Evolutionary conservation across 345 rosid genomes (phyloP).

Genomic region (Erodium maritimum): DNA sequence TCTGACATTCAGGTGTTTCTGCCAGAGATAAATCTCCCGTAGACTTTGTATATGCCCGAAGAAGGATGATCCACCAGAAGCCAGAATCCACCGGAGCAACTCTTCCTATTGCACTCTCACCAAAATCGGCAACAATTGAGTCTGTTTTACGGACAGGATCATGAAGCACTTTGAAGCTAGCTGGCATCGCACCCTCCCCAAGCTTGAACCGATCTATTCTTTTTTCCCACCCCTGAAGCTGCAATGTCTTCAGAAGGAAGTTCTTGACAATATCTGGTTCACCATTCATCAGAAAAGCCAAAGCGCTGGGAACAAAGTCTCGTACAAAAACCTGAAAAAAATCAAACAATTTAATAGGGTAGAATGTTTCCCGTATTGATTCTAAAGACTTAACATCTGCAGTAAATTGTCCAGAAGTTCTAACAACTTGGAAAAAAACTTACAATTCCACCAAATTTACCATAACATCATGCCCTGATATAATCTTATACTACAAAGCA

Average conservation of each 20-base stretch:
- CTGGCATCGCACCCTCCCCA: constrained; percentile 37
- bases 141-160: constrained; percentile 31
- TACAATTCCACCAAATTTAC: no score
- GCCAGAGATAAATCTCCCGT: constrained; percentile 27
- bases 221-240: constrained; percentile 33
- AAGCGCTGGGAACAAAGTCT: constrained; percentile 33
- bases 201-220: constrained; percentile 28
- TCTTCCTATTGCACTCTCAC: constrained; percentile 38
- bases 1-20: constrained; percentile 32
- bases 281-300: constrained; percentile 36
- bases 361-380: background rate
- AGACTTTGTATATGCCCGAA: constrained; percentile 33
- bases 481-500: no score
- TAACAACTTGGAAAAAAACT: background rate
- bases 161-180: constrained; percentile 34
- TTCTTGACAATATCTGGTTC: constrained; percentile 35
- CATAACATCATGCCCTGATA: no score
- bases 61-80: constrained; percentile 37
- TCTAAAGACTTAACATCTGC: background rate
- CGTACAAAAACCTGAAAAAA: constrained; percentile 24
- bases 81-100: constrained; percentile 39
- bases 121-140: constrained; percentile 26
- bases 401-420: background rate
- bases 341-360: background rate
- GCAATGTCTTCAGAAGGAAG: constrained; percentile 27